These are phyloP conservation scores for Trichoderma guizhouense DNA, from an alignment of 2,329 filamentous ascomycete species.

Conservation along the genomic window DNA sequence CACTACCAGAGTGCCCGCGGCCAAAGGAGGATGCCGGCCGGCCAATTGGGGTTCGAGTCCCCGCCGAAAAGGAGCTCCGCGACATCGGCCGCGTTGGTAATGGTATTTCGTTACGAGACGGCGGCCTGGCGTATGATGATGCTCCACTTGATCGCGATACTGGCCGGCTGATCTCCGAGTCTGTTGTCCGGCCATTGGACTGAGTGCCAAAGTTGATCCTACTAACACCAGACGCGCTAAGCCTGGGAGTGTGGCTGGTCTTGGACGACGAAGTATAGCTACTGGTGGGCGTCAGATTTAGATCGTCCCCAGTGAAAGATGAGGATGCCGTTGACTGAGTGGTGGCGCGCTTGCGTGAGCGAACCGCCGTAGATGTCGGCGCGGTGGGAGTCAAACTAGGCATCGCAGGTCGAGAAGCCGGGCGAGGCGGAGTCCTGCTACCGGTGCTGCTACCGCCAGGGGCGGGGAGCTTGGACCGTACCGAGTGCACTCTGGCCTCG, in stretches of 20 bases:
- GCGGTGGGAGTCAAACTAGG: constrained; percentile 40
- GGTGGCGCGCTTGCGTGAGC: constrained; percentile 65
- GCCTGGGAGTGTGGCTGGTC: constrained; percentile 52
- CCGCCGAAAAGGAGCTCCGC: constrained; percentile 57
- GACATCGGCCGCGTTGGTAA: constrained; percentile 59
- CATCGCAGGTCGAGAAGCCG: constrained; percentile 64
- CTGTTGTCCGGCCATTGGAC: constrained; percentile 51
- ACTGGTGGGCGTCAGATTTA: constrained; percentile 48
- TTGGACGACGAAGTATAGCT: constrained; percentile 34
- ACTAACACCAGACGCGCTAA: constrained; percentile 61
- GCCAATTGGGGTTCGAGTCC: constrained; percentile 62
- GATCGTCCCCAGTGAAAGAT: constrained; percentile 49
- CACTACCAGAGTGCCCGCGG: constrained; percentile 56
- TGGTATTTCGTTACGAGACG: constrained; percentile 53
- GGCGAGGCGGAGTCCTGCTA: constrained; percentile 67
- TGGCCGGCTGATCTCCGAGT: constrained; percentile 53
- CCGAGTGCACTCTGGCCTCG: constrained; percentile 88
- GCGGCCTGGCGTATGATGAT: constrained; percentile 51
- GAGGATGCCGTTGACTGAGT: constrained; percentile 54
- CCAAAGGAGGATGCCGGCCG: constrained; percentile 70
- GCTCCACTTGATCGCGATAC: constrained; percentile 68
- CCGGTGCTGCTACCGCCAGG: constrained; percentile 57
- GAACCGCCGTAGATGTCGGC: constrained; percentile 59
- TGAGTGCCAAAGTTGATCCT: constrained; percentile 62
- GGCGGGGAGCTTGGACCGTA: constrained; percentile 84